phyloP scores from a whole-genome alignment of 495 filamentous ascomycete genomes.

The Penicillium atrosanguineum region DNA sequence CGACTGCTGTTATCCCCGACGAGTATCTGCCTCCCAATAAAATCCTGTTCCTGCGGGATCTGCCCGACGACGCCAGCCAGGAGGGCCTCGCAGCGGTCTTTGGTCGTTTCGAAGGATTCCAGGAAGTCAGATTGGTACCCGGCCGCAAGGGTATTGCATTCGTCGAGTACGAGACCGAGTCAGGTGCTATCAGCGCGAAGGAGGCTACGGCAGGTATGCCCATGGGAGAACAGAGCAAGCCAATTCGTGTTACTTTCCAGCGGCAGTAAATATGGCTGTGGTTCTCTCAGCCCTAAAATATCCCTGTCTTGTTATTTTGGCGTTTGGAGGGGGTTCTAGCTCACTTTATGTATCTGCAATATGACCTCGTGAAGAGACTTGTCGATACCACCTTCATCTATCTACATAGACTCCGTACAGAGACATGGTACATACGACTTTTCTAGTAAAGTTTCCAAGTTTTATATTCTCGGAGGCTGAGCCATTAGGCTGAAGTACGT shows the following conservation, averaged over 20 bases:
- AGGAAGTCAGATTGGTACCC: constrained; percentile 85
- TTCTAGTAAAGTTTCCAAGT: not conserved
- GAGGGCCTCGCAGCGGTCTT: constrained; percentile 80
- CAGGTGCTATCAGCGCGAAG: constrained; percentile 90
- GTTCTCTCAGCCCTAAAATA: constrained; percentile 13
- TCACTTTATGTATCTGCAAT: constrained; percentile 21
- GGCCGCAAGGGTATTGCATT: constrained; percentile 89
- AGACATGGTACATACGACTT: no score
- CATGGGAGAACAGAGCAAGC: constrained; percentile 66
- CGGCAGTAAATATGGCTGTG: constrained; percentile 57
- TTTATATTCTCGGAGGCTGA: constrained; percentile 11
- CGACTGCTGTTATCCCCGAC: constrained; percentile 80
- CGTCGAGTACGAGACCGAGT: constrained; percentile 90
- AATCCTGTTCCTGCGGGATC: constrained; percentile 90
- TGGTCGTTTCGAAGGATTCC: constrained; percentile 88
- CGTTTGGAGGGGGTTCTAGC: constrained; percentile 32
- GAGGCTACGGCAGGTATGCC: constrained; percentile 90
- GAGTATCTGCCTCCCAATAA: constrained; percentile 98
- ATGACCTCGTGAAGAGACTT: constrained; percentile 10
- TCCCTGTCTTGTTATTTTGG: constrained; percentile 24
- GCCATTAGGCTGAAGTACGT: constrained; percentile 6
- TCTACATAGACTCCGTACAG: not conserved
- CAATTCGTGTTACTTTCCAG: constrained; percentile 87
- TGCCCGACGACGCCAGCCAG: constrained; percentile 83
- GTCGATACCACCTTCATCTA: not conserved